Base-by-base conservation (phyloP, 1,139 yeast genomes). In the Hemisphaericaspora subhashii region DNA sequence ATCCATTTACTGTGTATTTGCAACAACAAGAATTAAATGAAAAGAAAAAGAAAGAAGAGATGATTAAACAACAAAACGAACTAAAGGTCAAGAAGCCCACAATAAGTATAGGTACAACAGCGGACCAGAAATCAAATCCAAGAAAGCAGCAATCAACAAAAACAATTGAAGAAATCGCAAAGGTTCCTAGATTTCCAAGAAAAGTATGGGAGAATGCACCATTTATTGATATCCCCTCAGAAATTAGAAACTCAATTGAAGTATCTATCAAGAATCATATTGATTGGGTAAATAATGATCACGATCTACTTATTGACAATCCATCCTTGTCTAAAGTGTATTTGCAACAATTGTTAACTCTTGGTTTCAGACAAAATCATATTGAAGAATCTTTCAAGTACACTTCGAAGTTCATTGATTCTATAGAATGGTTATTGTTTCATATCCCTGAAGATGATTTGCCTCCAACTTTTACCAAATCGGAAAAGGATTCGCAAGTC, bases 401-500 rank as follows among this genome's bases (percentile, higher is more conserved):
- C 52, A 76, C 88, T 3, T 49, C 60, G 2, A 55, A 73, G 0
- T 81, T 83, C 31, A 63, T 65, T 0, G 78, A 74, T 39, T 76
- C 86, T 1, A 62, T 87, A 26, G 94, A 92, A 38, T 92, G 96
- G 87, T 72, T 90, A 16, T 62, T 90, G 11, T 83, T 90, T 50
- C 94, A 90, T 53, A 75, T 90, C 3, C 98, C 98, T 0, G 97
- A 90, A 52, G 98, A 89, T 55, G 98, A 92, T 54, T 64, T 92
- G 32, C 98, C 98, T 0, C 54, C 60, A 14, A 58, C 74, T 36
- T 75, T 75, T 55, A 57, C 73, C 23, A 72, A 75, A 46, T 56
- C 71, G 12, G 72, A 71, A 21, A 61, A 68, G 30, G 79, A 75
- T 45, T 64, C 77, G 1, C 66, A 65, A 25, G 72, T 79, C 10